Conservation (phyloP, 768 basidiomycete genomes). For the Xanthoconium purpureum region DNA sequence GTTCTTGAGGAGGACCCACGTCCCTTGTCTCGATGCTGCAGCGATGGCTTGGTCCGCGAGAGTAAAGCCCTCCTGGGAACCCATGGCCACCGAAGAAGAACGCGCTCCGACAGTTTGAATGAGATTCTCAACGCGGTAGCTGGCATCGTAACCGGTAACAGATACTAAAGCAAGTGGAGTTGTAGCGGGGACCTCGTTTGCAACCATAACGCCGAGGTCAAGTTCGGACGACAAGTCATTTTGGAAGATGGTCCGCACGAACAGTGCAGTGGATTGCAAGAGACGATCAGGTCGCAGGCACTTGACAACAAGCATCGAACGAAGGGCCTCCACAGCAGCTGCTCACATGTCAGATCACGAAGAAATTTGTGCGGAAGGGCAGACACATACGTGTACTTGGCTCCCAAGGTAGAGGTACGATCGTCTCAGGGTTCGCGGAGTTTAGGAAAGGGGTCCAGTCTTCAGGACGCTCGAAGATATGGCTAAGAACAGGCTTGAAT, state of each 20-base stretch:
- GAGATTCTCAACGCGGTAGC: slow-evolving; percentile 89
- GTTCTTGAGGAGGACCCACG: slow-evolving; percentile 97
- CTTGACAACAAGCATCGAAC: slow-evolving; percentile 77
- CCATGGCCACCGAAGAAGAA: slow-evolving; percentile 94
- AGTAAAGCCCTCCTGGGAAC: slow-evolving; percentile 95
- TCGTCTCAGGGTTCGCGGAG: slow-evolving; percentile 61
- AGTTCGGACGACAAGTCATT: slow-evolving; percentile 77
- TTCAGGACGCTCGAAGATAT: slow-evolving; percentile 57
- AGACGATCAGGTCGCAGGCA: slow-evolving; percentile 92
- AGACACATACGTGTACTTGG: slow-evolving; percentile 65
- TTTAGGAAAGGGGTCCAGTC: slow-evolving; percentile 74
- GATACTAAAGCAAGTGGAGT: slow-evolving; percentile 90
- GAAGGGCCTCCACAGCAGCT: slow-evolving; percentile 75
- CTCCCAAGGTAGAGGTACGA: slow-evolving; percentile 78
- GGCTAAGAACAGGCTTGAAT: slow-evolving; percentile 72
- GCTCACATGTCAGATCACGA: slow-evolving; percentile 15
- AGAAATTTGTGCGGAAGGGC: not conserved
- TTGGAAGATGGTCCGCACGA: slow-evolving; percentile 75
- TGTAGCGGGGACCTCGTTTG: slow-evolving; percentile 71
- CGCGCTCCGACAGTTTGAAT: slow-evolving; percentile 73
- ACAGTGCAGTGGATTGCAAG: slow-evolving; percentile 73
- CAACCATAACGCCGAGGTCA: slow-evolving; percentile 75
- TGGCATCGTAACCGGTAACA: slow-evolving; percentile 97
- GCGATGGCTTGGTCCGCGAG: slow-evolving; percentile 96
- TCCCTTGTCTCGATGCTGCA: slow-evolving; percentile 85